phyloP scores from a whole-genome alignment of 495 filamentous ascomycete genomes.

The Xylaria scruposa region DNA sequence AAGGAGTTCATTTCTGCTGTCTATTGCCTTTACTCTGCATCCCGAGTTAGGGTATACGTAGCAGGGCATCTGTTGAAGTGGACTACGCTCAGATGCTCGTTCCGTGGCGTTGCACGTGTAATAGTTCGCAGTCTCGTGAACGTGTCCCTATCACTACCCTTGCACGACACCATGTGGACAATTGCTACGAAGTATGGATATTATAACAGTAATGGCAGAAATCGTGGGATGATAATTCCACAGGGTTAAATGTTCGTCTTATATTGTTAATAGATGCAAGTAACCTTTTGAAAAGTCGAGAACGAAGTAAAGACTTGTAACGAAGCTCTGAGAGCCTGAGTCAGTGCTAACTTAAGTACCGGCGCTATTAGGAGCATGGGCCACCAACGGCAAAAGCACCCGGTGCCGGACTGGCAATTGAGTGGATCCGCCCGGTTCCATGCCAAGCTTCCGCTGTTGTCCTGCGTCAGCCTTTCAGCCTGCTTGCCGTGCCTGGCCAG shows the following conservation, averaged over 20 bases:
- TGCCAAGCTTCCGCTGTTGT: conserved; percentile 35
- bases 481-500: conserved; percentile 41
- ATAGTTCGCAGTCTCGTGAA: conserved; percentile 8
- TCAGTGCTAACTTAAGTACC: too few relatives aligned
- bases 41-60: background rate
- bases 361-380: conserved; percentile 4
- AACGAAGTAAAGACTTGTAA: background rate
- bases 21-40: background rate
- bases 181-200: background rate
- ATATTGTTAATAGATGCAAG: background rate
- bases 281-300: background rate
- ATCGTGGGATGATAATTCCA: background rate
- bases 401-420: conserved; percentile 15
- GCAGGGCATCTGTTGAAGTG: background rate
- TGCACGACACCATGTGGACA: background rate
- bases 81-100: background rate
- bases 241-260: background rate
- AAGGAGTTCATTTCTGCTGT: background rate
- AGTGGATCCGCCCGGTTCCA: background rate
- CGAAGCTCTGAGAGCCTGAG: too few relatives aligned
- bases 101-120: conserved; percentile 8
- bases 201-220: background rate
- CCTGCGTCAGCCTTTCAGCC: conserved; percentile 55
- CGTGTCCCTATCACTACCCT: background rate
- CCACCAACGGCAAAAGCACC: background rate